Evolutionary conservation across 768 basidiomycete genomes (phyloP).

Genomic region (Boletus pseudopeckii): DNA sequence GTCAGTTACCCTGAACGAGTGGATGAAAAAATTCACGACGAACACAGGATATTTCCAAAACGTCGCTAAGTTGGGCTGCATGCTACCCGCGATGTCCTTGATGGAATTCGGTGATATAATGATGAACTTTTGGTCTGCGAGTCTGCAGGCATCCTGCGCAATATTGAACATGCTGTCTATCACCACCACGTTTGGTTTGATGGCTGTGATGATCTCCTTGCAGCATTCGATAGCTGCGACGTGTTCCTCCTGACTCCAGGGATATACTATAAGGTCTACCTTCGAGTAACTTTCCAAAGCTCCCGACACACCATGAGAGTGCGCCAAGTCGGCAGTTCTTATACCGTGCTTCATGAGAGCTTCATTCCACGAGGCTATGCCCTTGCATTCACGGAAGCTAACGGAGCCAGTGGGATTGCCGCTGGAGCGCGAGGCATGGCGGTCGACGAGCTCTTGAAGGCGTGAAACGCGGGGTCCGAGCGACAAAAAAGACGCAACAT

Average conservation of each 20-base stretch:
- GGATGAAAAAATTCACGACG: not conserved
- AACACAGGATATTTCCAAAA: conserved; percentile 8
- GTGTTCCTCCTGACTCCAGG: conserved; percentile 10
- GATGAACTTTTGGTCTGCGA: conserved; percentile 1
- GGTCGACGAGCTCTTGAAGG: conserved; percentile 4
- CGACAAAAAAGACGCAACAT: conserved; percentile 10
- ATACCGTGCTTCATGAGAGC: not conserved
- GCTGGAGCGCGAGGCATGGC: not conserved
- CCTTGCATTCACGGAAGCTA: conserved; percentile 3
- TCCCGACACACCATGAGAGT: conserved; percentile 1
- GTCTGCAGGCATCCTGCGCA: conserved; percentile 5
- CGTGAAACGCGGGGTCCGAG: conserved; percentile 6
- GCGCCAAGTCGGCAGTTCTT: not conserved
- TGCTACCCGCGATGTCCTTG: not conserved
- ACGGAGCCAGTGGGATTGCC: not conserved
- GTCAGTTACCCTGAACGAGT: not conserved
- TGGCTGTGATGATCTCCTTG: conserved; percentile 1
- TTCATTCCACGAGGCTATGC: not conserved
- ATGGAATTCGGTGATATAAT: not conserved
- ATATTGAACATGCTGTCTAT: not conserved
- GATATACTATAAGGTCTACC: not conserved
- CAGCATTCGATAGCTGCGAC: not conserved
- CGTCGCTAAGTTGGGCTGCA: not conserved
- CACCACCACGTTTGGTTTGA: not conserved
- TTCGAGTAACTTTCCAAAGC: conserved; percentile 1